Base-by-base conservation (phyloP, 768 basidiomycete species). In the Jaapia argillacea region DNA sequence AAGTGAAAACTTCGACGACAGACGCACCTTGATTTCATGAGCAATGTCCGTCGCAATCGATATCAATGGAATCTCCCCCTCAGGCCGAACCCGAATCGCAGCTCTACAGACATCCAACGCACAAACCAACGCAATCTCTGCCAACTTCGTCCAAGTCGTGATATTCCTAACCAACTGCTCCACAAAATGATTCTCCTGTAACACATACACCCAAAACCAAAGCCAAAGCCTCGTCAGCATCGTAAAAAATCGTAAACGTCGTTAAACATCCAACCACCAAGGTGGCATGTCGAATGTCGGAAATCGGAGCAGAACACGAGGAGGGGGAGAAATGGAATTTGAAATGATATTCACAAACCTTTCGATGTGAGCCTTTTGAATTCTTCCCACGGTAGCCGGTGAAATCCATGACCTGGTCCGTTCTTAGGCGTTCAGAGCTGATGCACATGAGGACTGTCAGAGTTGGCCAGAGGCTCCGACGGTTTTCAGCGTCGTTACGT, bases 61-160 rank as follows among this genome's bases (percentile, higher is more conserved):
- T 14, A 77, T 71, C 22, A 91, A 54, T 4, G 85, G 75, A 13
- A 73, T 54, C 6, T 89, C 69, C 1, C 42, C 51, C 1, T 55
- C 54, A 24, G 57, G 56, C 14, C 57, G 24, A 64, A 69, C 56
- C 65, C 69, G 54, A 64, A 72, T 60, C 20, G 83, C 86, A 2
- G 80, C 85, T 41, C 80, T 73, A 57, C 86, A 85, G 25, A 90
- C 65, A 54, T 93, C 89, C 33, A 89, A 68, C 27, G 75, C 75
- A 57, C 85, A 88, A 2, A 79, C 73, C 43, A 85, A 64, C 3
- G 81, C 76, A 0, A 83, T 67, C 43, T 89, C 85, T 2, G 74
- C 66, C 12, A 79, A 56, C 55, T 81, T 84, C 4, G 75, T 74
- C 43, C 60, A 62, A 16, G 67, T 67, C 21, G 65, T 60, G 22